phyloP scores from a whole-genome alignment of 2,329 filamentous ascomycete species.

The Samsoniella hepiali region DNA sequence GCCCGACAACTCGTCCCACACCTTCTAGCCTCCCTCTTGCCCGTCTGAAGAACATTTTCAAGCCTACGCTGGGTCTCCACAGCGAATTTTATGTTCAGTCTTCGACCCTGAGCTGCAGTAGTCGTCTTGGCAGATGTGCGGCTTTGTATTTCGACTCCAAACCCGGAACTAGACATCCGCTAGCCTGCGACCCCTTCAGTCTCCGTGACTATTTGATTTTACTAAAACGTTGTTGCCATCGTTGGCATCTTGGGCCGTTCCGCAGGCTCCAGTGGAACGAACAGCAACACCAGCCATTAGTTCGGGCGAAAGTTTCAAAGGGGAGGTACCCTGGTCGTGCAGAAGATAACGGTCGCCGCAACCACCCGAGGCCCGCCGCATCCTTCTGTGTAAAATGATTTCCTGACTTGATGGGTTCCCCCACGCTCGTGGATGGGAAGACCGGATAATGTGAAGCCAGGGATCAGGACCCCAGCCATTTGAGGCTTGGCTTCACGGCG shows the following conservation, averaged over 20 bases:
- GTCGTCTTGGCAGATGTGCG: neutral
- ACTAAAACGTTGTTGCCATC: neutral
- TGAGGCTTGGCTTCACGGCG: slow-evolving; percentile 1
- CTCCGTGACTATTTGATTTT: slow-evolving; percentile 6
- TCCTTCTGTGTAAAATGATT: neutral
- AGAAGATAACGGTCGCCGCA: slow-evolving; percentile 1
- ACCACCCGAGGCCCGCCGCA: slow-evolving; percentile 8
- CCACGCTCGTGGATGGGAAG: neutral
- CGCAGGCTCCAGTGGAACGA: neutral
- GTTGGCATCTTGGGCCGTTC: neutral
- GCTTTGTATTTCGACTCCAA: neutral
- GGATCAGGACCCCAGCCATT: neutral
- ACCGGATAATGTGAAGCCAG: neutral
- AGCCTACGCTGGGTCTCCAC: slow-evolving; percentile 1
- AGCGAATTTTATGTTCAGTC: neutral
- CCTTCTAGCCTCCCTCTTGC: neutral
- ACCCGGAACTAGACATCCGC: neutral
- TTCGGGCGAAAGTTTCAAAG: neutral
- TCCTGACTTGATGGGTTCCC: neutral
- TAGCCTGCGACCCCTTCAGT: neutral
- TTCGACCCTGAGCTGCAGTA: neutral
- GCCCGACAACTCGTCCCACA: slow-evolving; percentile 7
- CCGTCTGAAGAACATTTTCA: neutral
- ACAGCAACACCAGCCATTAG: neutral
- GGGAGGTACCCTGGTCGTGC: neutral